A percentile compares a stretch with the other conserved stretches of the same genome.
Evolutionary conservation across 2,329 filamentous ascomycete genomes (phyloP).

Genomic region (Paraphoma chrysanthemicola): DNA sequence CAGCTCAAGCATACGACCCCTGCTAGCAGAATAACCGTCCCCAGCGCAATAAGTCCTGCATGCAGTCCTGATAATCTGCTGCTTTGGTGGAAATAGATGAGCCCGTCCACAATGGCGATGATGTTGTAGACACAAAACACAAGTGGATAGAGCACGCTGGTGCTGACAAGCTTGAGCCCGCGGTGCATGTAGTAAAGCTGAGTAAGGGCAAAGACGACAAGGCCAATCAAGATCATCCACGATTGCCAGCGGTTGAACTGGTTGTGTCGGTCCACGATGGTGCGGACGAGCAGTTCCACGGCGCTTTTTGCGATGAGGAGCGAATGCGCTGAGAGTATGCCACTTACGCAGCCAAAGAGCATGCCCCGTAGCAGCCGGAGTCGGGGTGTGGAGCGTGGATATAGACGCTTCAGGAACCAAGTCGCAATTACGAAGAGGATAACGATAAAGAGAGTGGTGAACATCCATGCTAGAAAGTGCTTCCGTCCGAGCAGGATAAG

Average conservation of each 20-base stretch:
- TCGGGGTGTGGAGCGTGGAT: slow-evolving; percentile 60
- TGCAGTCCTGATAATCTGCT: slow-evolving; percentile 77
- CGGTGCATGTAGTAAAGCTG: slow-evolving; percentile 96
- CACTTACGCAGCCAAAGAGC: slow-evolving; percentile 84
- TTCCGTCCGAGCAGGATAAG: slow-evolving; percentile 74
- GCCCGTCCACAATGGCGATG: slow-evolving; percentile 92
- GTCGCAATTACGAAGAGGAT: slow-evolving; percentile 66
- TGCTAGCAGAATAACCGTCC: slow-evolving; percentile 82
- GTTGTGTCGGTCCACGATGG: slow-evolving; percentile 83
- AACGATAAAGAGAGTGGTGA: slow-evolving; percentile 76
- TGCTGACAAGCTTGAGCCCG: slow-evolving; percentile 92
- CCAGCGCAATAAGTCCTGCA: slow-evolving; percentile 82
- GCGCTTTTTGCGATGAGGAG: slow-evolving; percentile 94
- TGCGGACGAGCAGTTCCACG: slow-evolving; percentile 89
- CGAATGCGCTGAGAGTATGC: slow-evolving; percentile 91
- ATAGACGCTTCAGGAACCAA: slow-evolving; percentile 47
- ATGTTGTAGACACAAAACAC: slow-evolving; percentile 99
- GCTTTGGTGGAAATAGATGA: slow-evolving; percentile 95
- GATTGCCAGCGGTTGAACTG: slow-evolving; percentile 96
- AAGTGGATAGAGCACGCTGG: slow-evolving; percentile 92
- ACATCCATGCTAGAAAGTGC: slow-evolving; percentile 89
- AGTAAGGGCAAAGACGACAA: slow-evolving; percentile 81
- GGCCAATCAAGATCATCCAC: slow-evolving; percentile 85
- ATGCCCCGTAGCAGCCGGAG: slow-evolving; percentile 82
- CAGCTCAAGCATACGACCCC: slow-evolving; percentile 93